phyloP scores from a whole-genome alignment of 768 basidiomycete genomes.

The Boletus fagicola region DNA sequence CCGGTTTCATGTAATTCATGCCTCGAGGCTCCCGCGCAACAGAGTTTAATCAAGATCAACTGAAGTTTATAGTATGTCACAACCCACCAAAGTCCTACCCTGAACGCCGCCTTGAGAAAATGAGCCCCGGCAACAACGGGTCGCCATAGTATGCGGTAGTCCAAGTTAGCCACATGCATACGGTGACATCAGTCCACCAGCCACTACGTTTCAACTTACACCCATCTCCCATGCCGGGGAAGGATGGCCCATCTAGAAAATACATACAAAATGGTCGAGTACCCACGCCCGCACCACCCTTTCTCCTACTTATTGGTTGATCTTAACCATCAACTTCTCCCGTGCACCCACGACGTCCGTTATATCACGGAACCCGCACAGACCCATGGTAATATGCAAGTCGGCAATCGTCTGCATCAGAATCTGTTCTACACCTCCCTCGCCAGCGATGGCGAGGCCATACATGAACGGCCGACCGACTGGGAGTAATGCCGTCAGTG shows the following conservation, averaged over 20 bases:
- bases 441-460: conserved; percentile 47
- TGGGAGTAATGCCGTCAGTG: not conserved
- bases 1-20: not conserved
- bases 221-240: not conserved
- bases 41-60: not conserved
- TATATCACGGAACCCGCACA: conserved; percentile 39
- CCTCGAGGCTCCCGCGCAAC: not conserved
- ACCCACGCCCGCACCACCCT: not conserved
- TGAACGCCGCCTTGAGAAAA: not conserved
- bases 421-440: conserved; percentile 49
- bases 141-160: not conserved
- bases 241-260: not conserved
- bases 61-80: not conserved
- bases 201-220: too few species aligned
- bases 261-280: not conserved
- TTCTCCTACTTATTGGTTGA: conserved; percentile 2
- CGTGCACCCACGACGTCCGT: conserved; percentile 39
- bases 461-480: conserved; percentile 48
- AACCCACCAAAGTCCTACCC: not conserved
- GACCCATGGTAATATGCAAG: conserved; percentile 42
- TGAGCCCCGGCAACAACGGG: not conserved
- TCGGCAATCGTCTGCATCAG: conserved; percentile 44
- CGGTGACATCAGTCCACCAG: not conserved
- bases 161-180: too few species aligned
- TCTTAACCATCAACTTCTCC: conserved; percentile 34